Conservation (phyloP, 306 rosid genomes). For the Glycine tomentella region DNA sequence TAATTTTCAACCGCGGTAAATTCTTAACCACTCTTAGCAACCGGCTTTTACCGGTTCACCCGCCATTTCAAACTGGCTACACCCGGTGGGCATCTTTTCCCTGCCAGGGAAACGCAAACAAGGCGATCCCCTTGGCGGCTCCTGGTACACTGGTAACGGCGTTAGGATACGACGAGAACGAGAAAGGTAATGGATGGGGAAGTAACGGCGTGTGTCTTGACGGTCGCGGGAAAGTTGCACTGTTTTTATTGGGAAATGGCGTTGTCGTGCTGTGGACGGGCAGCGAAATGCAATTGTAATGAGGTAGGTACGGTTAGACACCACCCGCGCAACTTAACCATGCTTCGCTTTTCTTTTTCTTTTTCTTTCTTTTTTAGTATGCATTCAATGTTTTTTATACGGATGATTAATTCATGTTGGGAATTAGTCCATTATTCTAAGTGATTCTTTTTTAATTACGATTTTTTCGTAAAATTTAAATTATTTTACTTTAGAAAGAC, state of each 20-base stretch:
- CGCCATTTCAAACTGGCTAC: constrained; percentile 45
- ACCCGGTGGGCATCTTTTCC: constrained; percentile 39
- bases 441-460: no score
- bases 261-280: constrained; percentile 6
- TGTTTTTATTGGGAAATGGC: constrained; percentile 74
- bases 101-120: constrained; percentile 47
- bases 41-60: constrained; percentile 36
- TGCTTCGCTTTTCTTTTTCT: background rate
- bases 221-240: constrained; percentile 11
- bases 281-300: constrained; percentile 43
- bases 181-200: background rate
- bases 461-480: no score
- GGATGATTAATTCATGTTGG: no score
- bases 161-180: constrained; percentile 6
- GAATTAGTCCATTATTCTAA: no score
- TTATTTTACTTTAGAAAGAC: no score
- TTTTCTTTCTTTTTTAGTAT: no score
- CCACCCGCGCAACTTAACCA: constrained; percentile 32
- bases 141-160: constrained; percentile 31
- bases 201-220: constrained; percentile 51
- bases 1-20: constrained; percentile 72
- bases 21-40: constrained; percentile 45
- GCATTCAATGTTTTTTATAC: no score
- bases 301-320: constrained; percentile 37
- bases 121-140: constrained; percentile 20